Percentiles rank a stretch among this genome's conserved stretches.
Conservation (phyloP, 306 rosid species). For the Cyamopsis tetragonoloba region DNA sequence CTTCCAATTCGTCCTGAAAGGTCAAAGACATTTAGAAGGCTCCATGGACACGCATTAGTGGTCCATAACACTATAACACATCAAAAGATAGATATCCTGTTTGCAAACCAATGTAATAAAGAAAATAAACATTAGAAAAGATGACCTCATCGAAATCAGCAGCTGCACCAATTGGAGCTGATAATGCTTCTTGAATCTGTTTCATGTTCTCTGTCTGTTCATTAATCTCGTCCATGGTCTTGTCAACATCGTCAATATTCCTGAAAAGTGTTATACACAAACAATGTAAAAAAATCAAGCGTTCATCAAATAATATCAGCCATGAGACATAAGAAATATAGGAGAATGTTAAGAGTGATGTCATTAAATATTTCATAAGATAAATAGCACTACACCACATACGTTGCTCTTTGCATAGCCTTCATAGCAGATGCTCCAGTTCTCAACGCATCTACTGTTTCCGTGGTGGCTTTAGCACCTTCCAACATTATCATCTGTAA, state of each 20-base stretch:
- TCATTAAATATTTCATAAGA: background rate
- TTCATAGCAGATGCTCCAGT: constrained; percentile 96
- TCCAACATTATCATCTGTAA: constrained; percentile 93
- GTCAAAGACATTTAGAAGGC: constrained; percentile 17
- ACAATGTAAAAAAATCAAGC: constrained; percentile 12
- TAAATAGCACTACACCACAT: constrained; percentile 29
- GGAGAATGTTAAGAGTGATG: background rate
- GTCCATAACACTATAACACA: background rate
- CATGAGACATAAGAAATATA: background rate
- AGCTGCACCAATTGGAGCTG: constrained; percentile 81
- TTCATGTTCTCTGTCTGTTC: constrained; percentile 99
- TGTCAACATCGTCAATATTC: constrained; percentile 94
- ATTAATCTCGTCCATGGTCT: constrained; percentile 98
- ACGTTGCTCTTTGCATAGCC: constrained; percentile 99
- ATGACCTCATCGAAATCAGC: constrained; percentile 95
- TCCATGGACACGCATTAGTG: background rate
- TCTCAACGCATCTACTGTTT: constrained; percentile 96
- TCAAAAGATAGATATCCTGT: constrained; percentile 2
- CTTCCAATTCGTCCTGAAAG: constrained; percentile 90
- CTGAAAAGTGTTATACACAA: constrained; percentile 34
- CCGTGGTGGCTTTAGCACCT: constrained; percentile 99
- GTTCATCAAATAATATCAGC: background rate
- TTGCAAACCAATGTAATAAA: background rate
- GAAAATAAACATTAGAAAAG: constrained; percentile 11
- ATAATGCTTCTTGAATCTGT: constrained; percentile 93